A percentile compares a stretch with the other conserved stretches of the same genome.
These are phyloP conservation scores for Gossypium davidsonii DNA, from an alignment of 441 rosid species.

Conservation along the genomic window DNA sequence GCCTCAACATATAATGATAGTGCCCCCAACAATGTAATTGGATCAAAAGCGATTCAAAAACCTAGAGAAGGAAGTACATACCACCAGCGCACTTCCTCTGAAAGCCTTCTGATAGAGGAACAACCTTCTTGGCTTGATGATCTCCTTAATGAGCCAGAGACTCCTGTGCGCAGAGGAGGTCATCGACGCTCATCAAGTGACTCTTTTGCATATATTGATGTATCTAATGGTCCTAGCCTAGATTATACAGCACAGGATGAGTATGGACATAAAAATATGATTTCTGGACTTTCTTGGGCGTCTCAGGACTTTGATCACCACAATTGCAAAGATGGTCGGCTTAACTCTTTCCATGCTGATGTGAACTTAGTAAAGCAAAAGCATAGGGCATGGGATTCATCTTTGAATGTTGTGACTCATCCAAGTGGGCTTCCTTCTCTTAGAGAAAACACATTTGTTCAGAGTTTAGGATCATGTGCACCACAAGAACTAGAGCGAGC, in stretches of 20 bases:
- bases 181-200: constrained; percentile 99
- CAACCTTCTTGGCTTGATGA: constrained; percentile 99
- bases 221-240: constrained; percentile 49
- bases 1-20: constrained; percentile 64
- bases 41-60: constrained; percentile 67
- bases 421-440: constrained; percentile 44
- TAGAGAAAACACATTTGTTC: constrained; percentile 45
- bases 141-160: constrained; percentile 95
- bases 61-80: constrained; percentile 48
- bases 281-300: constrained; percentile 50
- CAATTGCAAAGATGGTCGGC: constrained; percentile 44
- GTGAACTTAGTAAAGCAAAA: constrained; percentile 45
- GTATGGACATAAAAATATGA: constrained; percentile 37
- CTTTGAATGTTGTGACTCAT: constrained; percentile 34
- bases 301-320: constrained; percentile 60
- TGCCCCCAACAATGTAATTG: constrained; percentile 45
- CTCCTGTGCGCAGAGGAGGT: constrained; percentile 79
- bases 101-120: constrained; percentile 74
- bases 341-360: constrained; percentile 42
- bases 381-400: constrained; percentile 53
- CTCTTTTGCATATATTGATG: constrained; percentile 84
- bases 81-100: constrained; percentile 94
- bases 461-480: constrained; percentile 43
- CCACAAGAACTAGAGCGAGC: constrained; percentile 48
- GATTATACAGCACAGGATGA: constrained; percentile 64